These are phyloP conservation scores for Schizosaccharomyces cryophilus DNA, from an alignment of 805 yeast genomes.

Conservation along the genomic window DNA sequence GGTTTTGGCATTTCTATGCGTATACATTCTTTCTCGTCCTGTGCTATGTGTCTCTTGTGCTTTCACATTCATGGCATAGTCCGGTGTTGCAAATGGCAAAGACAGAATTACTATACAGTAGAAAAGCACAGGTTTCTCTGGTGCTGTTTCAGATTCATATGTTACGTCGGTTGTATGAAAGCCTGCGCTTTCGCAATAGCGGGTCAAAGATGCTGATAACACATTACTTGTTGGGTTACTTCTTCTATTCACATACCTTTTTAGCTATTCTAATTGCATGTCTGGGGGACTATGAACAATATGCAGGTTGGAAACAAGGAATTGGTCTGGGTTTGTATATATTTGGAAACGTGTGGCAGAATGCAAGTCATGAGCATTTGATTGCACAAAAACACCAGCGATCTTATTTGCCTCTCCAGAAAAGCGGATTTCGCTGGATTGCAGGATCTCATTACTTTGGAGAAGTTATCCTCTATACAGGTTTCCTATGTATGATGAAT, in stretches of 20 bases:
- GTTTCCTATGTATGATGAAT: not conserved
- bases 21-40: not conserved
- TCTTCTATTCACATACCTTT: not conserved
- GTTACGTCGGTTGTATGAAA: not conserved
- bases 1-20: conserved; percentile 1
- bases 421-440: not conserved
- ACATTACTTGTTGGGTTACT: not conserved
- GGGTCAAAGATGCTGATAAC: not conserved
- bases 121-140: not conserved
- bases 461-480: not conserved
- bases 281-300: not conserved
- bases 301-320: not conserved
- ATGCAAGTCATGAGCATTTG: not conserved
- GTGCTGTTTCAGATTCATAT: not conserved
- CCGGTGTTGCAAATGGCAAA: not conserved
- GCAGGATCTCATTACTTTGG: not conserved
- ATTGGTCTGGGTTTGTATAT: not conserved
- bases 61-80: not conserved
- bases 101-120: not conserved
- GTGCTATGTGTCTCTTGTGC: not conserved
- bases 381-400: not conserved
- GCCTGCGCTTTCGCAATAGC: not conserved
- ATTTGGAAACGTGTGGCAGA: not conserved
- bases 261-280: not conserved
- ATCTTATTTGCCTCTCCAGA: not conserved